Conservation (phyloP, 2,329 filamentous ascomycete genomes). For the Penicillium sp. region DNA sequence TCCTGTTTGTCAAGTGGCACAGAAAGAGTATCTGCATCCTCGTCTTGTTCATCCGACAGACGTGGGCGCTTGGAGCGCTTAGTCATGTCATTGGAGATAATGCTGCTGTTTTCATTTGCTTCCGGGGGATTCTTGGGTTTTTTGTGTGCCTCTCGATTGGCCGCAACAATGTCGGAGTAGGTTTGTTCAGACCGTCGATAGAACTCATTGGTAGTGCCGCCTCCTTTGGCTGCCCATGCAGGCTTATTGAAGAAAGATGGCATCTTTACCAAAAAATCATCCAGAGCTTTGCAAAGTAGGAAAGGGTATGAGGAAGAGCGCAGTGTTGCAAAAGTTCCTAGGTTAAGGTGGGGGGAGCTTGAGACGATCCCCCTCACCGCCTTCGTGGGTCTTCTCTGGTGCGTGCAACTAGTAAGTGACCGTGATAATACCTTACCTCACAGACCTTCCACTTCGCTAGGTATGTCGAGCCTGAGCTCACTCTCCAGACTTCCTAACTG, state of each 20-base stretch:
- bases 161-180: constrained; percentile 48
- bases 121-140: constrained; percentile 16
- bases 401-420: not conserved
- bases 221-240: constrained; percentile 48
- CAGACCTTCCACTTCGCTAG: not conserved
- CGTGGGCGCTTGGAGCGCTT: constrained; percentile 25
- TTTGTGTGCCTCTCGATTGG: constrained; percentile 39
- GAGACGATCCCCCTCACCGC: not conserved
- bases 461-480: not conserved
- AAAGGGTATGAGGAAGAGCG: not conserved
- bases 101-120: not conserved
- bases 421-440: not conserved
- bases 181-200: constrained; percentile 52
- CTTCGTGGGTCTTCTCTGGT: not conserved
- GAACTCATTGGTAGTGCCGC: constrained; percentile 41
- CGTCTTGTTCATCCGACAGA: constrained; percentile 20
- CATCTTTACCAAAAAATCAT: constrained; percentile 21
- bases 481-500: not conserved
- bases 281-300: not conserved
- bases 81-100: constrained; percentile 7
- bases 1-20: not conserved
- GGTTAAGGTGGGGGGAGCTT: not conserved
- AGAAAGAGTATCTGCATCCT: not conserved
- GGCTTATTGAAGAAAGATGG: constrained; percentile 59
- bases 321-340: not conserved